Base-by-base conservation (phyloP, 169 alveolate genomes). In the Cryptosporidium parvum region DNA sequence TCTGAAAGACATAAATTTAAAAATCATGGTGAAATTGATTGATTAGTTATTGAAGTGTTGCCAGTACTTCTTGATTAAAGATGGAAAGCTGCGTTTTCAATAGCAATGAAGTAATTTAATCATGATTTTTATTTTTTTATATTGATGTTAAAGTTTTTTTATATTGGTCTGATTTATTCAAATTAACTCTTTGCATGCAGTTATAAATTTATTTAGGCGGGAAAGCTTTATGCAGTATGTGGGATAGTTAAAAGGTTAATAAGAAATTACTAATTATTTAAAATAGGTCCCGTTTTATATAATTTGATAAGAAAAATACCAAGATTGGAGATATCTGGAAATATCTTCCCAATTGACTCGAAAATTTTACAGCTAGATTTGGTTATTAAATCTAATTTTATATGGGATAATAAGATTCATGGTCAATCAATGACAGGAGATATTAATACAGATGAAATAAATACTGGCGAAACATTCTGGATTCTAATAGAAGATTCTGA, bases 401-500 rank as follows among this genome's bases (percentile, higher is more conserved):
- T 94, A 91, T 98, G 99, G 99, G 98, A 97, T 70, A 73, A 69
- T 51, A 92, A 85, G 75, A 91, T 92, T 39, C 70, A 93, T 70
- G 89, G 89, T 44, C 89, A 80, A n/a, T 65, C 89, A 0, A 48
- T 65, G 56, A 37, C 73, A 6, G 89, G 89, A 18, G 75, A 65
- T 48, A 62, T 65, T 16, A 62, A 21, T 39, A 80, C 75, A 0
- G 89, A 80, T 16, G 62, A 39, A 1, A 80, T 98, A 91, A 99
- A 99, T 29, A 91, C 92, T 80, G 96, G 97, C 26, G 99, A 98
- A 86, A 93, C 97, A 44, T 98, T 98, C 85, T 97, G 99, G 99
- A 93, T 98, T 3, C 89, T 98, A 21, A 99, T 99, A 1, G 98
- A 97, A 93, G 99, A 99, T 89, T 97, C 96, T 26, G 98, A 98